Conservation (phyloP, 768 basidiomycete genomes). For the Galerina sulciceps region DNA sequence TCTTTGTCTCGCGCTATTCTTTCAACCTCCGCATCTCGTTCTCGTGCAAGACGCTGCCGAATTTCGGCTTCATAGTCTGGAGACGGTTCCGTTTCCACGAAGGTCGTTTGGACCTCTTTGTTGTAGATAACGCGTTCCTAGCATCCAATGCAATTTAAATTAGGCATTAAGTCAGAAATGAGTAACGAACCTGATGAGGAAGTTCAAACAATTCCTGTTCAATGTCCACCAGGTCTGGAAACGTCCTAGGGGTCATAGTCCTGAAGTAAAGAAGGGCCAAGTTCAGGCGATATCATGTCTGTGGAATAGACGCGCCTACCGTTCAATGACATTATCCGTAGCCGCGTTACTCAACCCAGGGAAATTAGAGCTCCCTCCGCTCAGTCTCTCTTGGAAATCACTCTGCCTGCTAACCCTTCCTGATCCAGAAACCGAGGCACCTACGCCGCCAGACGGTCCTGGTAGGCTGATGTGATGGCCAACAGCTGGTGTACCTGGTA, state of each 20-base stretch:
- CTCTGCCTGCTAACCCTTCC: conserved; percentile 75
- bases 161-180: not conserved
- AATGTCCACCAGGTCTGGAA: conserved; percentile 84
- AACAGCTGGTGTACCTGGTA: conserved; percentile 68
- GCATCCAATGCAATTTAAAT: conserved; percentile 3
- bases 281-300: not conserved
- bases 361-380: conserved; percentile 43
- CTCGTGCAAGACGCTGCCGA: conserved; percentile 69
- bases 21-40: conserved; percentile 63
- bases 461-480: conserved; percentile 41
- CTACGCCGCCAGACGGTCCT: conserved; percentile 32
- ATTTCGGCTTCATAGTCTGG: conserved; percentile 71
- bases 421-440: conserved; percentile 43
- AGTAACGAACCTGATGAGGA: conserved; percentile 71
- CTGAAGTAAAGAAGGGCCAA: conserved; percentile 36
- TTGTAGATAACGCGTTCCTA: conserved; percentile 84
- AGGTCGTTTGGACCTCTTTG: conserved; percentile 82
- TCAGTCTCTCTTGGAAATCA: conserved; percentile 51
- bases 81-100: conserved; percentile 58
- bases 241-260: conserved; percentile 62
- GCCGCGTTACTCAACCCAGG: conserved; percentile 53
- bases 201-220: conserved; percentile 91
- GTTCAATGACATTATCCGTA: conserved; percentile 72
- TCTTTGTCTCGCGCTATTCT: conserved; percentile 73
- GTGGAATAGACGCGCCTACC: conserved; percentile 45